Percentiles rank a stretch among this genome's conserved stretches.
phyloP scores from a whole-genome alignment of 257 asterid genomes.

The Solanum clarkiae region DNA sequence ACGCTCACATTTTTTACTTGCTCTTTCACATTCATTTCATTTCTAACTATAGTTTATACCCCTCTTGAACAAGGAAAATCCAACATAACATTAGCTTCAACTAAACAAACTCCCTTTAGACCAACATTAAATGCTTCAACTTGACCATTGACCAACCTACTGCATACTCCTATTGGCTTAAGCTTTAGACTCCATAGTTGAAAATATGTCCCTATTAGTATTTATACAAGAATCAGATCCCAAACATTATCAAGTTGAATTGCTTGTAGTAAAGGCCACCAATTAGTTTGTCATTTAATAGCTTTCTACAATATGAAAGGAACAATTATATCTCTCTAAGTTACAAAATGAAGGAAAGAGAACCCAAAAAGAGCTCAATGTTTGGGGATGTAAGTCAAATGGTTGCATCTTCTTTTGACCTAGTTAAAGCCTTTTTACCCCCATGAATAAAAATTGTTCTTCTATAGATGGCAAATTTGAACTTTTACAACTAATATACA shows the following conservation, averaged over 20 bases:
- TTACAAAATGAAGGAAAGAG: background rate
- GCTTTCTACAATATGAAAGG: background rate
- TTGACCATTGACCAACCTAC: background rate
- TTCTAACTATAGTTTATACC: background rate
- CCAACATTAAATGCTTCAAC: background rate
- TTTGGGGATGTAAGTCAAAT: background rate
- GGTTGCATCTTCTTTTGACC: background rate
- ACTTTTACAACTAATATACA: constrained; percentile 1
- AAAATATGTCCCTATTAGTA: background rate
- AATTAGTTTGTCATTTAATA: background rate
- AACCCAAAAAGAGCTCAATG: background rate
- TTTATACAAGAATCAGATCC: background rate
- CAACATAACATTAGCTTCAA: background rate
- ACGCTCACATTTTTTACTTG: background rate
- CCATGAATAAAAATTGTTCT: background rate
- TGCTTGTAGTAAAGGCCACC: background rate
- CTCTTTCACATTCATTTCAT: background rate
- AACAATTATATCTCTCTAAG: background rate
- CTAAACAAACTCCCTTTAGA: background rate
- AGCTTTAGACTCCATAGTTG: background rate
- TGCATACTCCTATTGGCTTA: no score
- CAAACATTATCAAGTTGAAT: background rate
- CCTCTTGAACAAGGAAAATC: background rate
- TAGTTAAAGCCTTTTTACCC: background rate
- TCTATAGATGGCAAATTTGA: background rate